Base-by-base conservation (phyloP, 768 basidiomycete genomes). In the Macrocybe gigantea region DNA sequence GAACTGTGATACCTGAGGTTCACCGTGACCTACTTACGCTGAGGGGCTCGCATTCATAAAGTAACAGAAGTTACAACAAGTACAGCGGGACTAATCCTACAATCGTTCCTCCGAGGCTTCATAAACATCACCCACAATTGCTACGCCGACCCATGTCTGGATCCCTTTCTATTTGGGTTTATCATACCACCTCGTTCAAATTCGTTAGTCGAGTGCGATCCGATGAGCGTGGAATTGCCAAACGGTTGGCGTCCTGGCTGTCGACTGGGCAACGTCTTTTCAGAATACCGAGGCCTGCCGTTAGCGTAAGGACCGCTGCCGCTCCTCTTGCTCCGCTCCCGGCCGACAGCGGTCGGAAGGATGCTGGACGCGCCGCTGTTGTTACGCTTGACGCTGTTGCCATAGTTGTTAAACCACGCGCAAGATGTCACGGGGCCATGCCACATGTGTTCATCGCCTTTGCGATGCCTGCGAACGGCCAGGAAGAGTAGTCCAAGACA, bases 401-500 rank as follows among this genome's bases (percentile, higher is more conserved):
- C 73, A 49, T 77, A 77, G 38, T 62, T 63, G 50, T 75, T 73
- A 64, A 88, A 86, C 86, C 85, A 88, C 45, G 83, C 79, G 61
- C 79, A 85, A 10, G 74, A 73, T 1, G 87, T 84, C 44, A 85
- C 82, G 6, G 87, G 81, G 7, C 72, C 73, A 52, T 78, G 67
- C 88, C 86, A 88, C 71, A 88, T 83, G 56, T 70, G 64, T 42
- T 69, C 64, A 52, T 77, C 75, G 15, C 75, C 75, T 15, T 64
- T 67, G 37, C 64, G 62, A 49, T 74, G 73, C 48, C 69, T 66
- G 38, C 73, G 62, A 35, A 71, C 33, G 6, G 73, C 75, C 47
- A 75, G 64, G 53, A 69, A 60, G 39, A 70, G 62, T 11, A 75
- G 60, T 30, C 56, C 56, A 32, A 74, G 60, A 49, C 63, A 65